Evolutionary conservation across 345 rosid species (phyloP), one percentile per base, ranked within the genome.

Genomic region (Psidium guajava): DNA sequence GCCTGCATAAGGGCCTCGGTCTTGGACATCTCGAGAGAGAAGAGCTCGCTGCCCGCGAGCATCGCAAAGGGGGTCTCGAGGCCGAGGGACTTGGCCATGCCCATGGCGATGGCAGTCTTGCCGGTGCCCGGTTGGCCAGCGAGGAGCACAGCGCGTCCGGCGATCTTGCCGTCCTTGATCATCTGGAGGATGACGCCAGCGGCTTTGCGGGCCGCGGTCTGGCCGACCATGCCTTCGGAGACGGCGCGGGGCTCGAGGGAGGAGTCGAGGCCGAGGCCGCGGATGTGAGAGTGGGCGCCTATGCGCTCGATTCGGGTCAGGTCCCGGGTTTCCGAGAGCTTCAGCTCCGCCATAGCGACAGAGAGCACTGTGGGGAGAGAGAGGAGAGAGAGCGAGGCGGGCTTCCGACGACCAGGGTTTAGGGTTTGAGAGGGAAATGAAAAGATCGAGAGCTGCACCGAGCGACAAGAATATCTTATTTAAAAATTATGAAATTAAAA

Each of bases 91-190:
- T 96, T 97, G 24, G 99, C 99, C 96, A 97, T 94, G 21, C 99
- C 99, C 98, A 97, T 97, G 1, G 99, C 99, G 42, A 96, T 97
- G 25, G 99, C 99, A 0, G 98, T 97, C 85, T 97, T 97, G 10
- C 99, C 98, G 0, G 98, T 97, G 22, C 99, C 99, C 0, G 99
- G 98, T n/a, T 97, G 99, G 1, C 98, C 99, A 6, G 98, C 99
- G 0, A 96, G 90, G 24, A 97, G 95, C 59, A 97, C 94, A 5
- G 98, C 98, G 22, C 98, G 93, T 6, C 98, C 99, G 1, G 98
- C 98, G 27, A 96, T 96, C 88, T 92, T 95, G 0, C 98, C 98
- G 49, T 95, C 98, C 85, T 89, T 95, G 51, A 97, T 97, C 98
- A 97, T 97, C 83, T 97, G 95, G 74, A 97, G 97, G 83, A 97